Percentiles rank a stretch among this genome's conserved stretches.
phyloP scores from a whole-genome alignment of 257 asterid species.

The Solanum chiquidenum region DNA sequence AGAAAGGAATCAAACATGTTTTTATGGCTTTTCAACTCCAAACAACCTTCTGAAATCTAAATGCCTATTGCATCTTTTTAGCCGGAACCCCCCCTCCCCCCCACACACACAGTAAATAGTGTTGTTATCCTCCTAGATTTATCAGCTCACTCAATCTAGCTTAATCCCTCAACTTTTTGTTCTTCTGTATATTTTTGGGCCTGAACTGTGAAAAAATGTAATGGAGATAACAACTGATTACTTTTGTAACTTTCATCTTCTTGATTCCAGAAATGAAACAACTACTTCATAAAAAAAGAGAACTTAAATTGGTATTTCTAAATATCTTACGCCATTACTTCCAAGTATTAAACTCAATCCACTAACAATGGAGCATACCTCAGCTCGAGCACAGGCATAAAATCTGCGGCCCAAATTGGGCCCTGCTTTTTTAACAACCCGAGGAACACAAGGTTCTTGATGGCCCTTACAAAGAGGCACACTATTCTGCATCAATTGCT shows the following conservation, averaged over 20 bases:
- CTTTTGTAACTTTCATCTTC: background rate
- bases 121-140: background rate
- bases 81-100: background rate
- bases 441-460: conserved; percentile 80
- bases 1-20: background rate
- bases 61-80: background rate
- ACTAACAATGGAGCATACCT: conserved; percentile 36
- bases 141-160: background rate
- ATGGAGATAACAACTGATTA: background rate
- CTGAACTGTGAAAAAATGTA: background rate
- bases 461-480: conserved; percentile 95
- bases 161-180: background rate
- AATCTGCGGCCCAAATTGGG: conserved; percentile 76
- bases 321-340: background rate
- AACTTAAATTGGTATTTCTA: background rate
- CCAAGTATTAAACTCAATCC: background rate
- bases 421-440: conserved; percentile 88
- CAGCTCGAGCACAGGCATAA: conserved; percentile 90
- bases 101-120: background rate
- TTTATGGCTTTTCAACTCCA: background rate
- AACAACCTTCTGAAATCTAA: background rate
- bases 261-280: background rate
- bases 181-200: background rate
- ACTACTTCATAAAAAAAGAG: background rate
- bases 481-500: conserved; percentile 75